Evolutionary conservation across 257 asterid genomes (phyloP), one percentile per base, ranked within the genome.

Genomic region (Echium plantagineum): DNA sequence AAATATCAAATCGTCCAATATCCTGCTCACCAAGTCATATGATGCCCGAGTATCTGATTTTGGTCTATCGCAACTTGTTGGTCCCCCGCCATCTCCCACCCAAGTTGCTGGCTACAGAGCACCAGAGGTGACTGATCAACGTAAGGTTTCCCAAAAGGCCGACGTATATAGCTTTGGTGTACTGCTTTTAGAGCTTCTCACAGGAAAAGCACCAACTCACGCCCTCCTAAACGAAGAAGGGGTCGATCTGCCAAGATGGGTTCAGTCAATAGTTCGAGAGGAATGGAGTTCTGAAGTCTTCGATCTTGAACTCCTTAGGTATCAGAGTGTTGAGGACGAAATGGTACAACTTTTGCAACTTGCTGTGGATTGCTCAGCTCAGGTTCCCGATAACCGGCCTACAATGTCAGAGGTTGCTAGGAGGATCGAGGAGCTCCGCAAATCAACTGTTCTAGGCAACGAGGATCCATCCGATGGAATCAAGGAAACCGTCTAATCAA

Each of bases 191-290:
- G 80, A 77, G 75, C 83, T 77, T 65, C 80, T 77, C 17, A 77
- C 83, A 0, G 83, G 83, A 51, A 77, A 74, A 46, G 75, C 80
- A 16, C 83, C 83, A 2, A 65, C 72, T 17, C 75, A 70, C 52
- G 65, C 81, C 66, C 71, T 77, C 72, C 59, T 71, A 42, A 73
- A 70, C 0, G 83, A 78, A 54, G 83, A 78, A 51, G 83, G 80
- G n/a, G 71, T 78, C 9, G 83, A 78, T 73, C 57, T 78, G 47
- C 83, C 83, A 15, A 71, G 80, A 71, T 78, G 83, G 83, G 83
- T 78, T 55, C 73, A 62, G 66, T 78, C 83, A 3, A 60, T 71
- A 3, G 75, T 71, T 9, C 70, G 58, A 53, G 83, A 78, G 47
- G 76, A 77, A 32, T 74, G 82, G 79, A 64, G 72, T 60, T 77